Evolutionary conservation across 495 filamentous ascomycete genomes (phyloP), one percentile per base, ranked within the genome.

Genomic region (Entonaema liquescens): DNA sequence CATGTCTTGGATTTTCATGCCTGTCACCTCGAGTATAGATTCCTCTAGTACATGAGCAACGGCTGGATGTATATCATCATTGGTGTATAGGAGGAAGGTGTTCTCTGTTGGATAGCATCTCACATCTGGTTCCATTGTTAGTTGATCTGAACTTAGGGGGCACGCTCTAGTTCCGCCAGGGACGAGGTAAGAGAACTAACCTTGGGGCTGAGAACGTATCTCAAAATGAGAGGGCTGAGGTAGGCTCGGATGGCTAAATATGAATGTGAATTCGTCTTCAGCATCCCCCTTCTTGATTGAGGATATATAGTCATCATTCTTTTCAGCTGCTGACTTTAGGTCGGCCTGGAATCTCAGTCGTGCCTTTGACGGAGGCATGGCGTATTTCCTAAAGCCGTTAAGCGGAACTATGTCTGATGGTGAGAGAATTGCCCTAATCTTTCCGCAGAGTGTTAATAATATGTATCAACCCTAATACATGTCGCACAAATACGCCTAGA

Each of bases 221-320:
- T 85, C 77, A 38, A 90, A 76, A 9, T 68, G 57, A 2, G 71
- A 59, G 4, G 60, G 72, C 31, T 69, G 54, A 25, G 67, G 54
- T 9, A 63, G 12, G 33, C 31, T 57, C 26, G 80, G 76, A 15
- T 74, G 56, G 1, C 68, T 75, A 60, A 85, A 89, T 0, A 74
- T 77, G 68, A 92, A 91, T 3, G 79, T 83, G 66, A 93, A 83
- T 33, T 87, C 86, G 28, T 89, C 89, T 76, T 91, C 86, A 38
- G 86, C 87, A 6, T 88, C 86, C 11, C 90, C 89, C 21, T 79
- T 72, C 54, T 79, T 80, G 38, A 93, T 77, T 33, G 81, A 68
- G 53, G 70, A 17, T 50, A 72, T 62, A n/a, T 69, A 31, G 8
- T 42, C 26, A 35, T 61, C 44, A 25, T 26, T 29, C 17, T 62